Evolutionary conservation across 1,139 yeast genomes (phyloP), one percentile per base, ranked within the genome.

Genomic region (Hyphopichia fennica): DNA sequence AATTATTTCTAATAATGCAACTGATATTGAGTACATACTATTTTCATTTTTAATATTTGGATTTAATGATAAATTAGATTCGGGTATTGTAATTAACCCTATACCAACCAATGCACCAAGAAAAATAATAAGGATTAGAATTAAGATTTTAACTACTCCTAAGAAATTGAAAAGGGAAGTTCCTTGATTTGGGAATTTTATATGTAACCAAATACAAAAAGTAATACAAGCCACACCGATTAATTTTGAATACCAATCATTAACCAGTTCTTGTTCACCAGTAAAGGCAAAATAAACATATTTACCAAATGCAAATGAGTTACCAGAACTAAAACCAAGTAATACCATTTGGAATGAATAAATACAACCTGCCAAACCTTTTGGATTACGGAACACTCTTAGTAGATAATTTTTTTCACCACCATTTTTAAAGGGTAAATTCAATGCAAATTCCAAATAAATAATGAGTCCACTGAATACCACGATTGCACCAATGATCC

Each of bases 321-420:
- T 75, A 2, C 80, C 81, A 1, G 79, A 69, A 47, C 77, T 70
- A 49, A 75, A 75, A 1, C 81, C 81, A 11, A 75, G 54, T 13
- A 74, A 44, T 5, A 75, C 79, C 43, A 75, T 74, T 42, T 70
- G 75, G 44, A 75, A 73, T 7, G 79, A 67, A 50, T 75, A 75
- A 1, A 72, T 59, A 46, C 75, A 68, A 3, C 77, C 77, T 36
- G 62, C 59, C 16, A 72, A 52, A 4, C 75, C 71, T 35, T 55
- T 55, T 16, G 75, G 75, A 7, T 47, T 42, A 17, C 58, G 57
- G 47, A 67, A 73, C 0, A 72, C 72, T 37, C 78, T 54, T 33
- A 73, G 64, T n/a, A 75, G 52, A 51, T 75, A 75, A 53, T 75
- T 75, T 58, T 72, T 71, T 51, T 75, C 81, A 2, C 81, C 81